These are phyloP conservation scores for Aaosphaeria arxii DNA, from an alignment of 2,329 filamentous ascomycete species.

Conservation along the genomic window DNA sequence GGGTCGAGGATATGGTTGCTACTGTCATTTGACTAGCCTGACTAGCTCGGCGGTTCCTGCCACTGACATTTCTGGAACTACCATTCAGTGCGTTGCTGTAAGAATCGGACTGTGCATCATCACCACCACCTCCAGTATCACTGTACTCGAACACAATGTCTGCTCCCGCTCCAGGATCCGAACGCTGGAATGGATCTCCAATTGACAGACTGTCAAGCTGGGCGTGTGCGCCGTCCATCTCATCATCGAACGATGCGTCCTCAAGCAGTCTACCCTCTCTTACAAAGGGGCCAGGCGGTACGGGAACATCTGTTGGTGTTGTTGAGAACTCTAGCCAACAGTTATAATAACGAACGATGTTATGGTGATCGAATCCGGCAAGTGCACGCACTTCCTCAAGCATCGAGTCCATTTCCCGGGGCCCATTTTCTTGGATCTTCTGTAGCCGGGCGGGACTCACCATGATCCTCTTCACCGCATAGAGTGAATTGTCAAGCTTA, in stretches of 20 bases:
- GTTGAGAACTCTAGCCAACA: constrained; percentile 58
- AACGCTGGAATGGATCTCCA: constrained; percentile 11
- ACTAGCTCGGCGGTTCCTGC: constrained; percentile 18
- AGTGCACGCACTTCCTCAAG: constrained; percentile 61
- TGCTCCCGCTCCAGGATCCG: constrained; percentile 11
- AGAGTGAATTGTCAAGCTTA: constrained; percentile 59
- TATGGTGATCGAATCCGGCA: constrained; percentile 61
- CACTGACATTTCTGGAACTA: constrained; percentile 10
- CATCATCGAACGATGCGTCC: constrained; percentile 12
- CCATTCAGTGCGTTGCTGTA: not conserved
- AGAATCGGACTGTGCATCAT: constrained; percentile 2
- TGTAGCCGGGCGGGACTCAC: constrained; percentile 53
- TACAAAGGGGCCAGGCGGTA: constrained; percentile 7
- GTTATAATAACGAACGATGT: constrained; percentile 65
- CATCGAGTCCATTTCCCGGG: constrained; percentile 54
- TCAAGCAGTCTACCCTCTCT: constrained; percentile 22
- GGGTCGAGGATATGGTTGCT: constrained; percentile 38
- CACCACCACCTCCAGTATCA: constrained; percentile 11
- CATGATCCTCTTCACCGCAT: constrained; percentile 65
- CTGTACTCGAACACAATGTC: constrained; percentile 31
- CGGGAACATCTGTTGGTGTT: constrained; percentile 8
- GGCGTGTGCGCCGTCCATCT: constrained; percentile 7
- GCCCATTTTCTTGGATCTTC: constrained; percentile 50
- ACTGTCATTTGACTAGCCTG: constrained; percentile 33
- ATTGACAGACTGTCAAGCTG: constrained; percentile 14